A percentile compares a stretch with the other conserved stretches of the same genome.
Conservation (phyloP, 257 asterid species). For the Jacaranda copaia region DNA sequence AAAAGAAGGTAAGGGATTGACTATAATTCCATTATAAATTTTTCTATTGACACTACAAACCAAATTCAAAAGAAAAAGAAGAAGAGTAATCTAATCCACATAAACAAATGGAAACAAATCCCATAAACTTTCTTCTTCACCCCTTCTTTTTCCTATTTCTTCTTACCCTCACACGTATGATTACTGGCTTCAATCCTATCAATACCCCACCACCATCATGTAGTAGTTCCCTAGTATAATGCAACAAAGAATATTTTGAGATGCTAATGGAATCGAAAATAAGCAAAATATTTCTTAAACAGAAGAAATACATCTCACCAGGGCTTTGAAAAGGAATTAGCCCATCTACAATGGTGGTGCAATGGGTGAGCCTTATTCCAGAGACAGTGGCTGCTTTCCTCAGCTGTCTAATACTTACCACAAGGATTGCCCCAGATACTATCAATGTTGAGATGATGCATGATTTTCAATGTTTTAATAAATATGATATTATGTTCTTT, state of each 20-base stretch:
- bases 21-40: conserved; percentile 33
- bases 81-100: not conserved
- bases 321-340: conserved; percentile 63
- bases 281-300: conserved; percentile 59
- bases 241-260: conserved; percentile 46
- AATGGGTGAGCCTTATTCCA: conserved; percentile 57
- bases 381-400: conserved; percentile 64
- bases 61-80: no score
- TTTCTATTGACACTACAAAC: no score
- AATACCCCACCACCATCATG: conserved; percentile 34
- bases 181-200: not conserved
- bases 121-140: conserved; percentile 19
- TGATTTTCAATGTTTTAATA: conserved; percentile 19
- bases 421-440: conserved; percentile 70
- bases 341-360: conserved; percentile 71
- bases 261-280: conserved; percentile 61
- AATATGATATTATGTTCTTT: no score
- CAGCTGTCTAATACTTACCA: conserved; percentile 54
- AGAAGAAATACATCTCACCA: conserved; percentile 61
- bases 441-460: conserved; percentile 59
- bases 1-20: not conserved
- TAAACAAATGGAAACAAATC: conserved; percentile 38
- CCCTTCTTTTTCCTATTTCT: conserved; percentile 32
- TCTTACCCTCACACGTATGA: conserved; percentile 39
- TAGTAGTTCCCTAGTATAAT: conserved; percentile 52